Evolutionary conservation across 768 basidiomycete genomes (phyloP).

Genomic region (Lentinula boryana): DNA sequence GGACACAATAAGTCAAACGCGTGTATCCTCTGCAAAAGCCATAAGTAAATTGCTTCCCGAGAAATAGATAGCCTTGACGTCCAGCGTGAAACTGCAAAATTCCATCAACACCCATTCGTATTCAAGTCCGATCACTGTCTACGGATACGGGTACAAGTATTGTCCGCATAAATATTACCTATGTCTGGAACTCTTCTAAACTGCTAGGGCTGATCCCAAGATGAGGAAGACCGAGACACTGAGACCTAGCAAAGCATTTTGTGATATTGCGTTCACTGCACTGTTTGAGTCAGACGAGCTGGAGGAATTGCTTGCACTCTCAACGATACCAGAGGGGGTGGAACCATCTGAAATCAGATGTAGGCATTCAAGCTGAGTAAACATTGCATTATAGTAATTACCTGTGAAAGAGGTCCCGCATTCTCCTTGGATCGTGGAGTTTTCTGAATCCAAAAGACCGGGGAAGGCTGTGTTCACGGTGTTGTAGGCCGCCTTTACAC

Average conservation of each 20-base stretch:
- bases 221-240: conserved; percentile 22
- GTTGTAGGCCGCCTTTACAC: conserved; percentile 47
- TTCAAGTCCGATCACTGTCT: too few species aligned
- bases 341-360: conserved; percentile 26
- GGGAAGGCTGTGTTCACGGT: conserved; percentile 32
- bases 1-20: too few species aligned
- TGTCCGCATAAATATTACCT: too few species aligned
- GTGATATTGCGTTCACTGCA: not conserved
- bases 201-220: conserved; percentile 26
- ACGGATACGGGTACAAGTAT: conserved; percentile 12
- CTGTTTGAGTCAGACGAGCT: conserved; percentile 6
- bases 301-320: conserved; percentile 23
- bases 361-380: not conserved
- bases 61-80: too few species aligned
- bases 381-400: conserved; percentile 20
- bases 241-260: conserved; percentile 11
- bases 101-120: too few species aligned
- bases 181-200: conserved; percentile 1
- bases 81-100: too few species aligned
- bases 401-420: conserved; percentile 52
- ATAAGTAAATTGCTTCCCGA: too few species aligned
- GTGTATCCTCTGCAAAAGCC: too few species aligned
- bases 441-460: conserved; percentile 18
- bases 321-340: conserved; percentile 26
- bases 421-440: conserved; percentile 24